A percentile compares a stretch with the other conserved stretches of the same genome.
phyloP scores from a whole-genome alignment of 2,329 filamentous ascomycete genomes.

The Colletotrichum eleusines region DNA sequence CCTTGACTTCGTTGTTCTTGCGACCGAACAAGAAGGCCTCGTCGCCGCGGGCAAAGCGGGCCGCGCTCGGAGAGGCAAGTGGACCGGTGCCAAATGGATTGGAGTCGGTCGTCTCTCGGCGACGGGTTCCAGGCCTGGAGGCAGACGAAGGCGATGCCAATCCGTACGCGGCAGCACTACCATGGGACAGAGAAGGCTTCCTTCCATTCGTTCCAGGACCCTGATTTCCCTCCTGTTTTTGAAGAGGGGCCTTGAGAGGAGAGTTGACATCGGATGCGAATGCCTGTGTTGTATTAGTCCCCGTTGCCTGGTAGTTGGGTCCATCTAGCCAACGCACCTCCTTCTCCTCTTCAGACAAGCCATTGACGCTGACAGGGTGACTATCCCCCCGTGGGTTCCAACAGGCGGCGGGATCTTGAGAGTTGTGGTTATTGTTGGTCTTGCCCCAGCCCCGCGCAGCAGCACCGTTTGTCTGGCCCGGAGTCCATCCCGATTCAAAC shows the following conservation, averaged over 20 bases:
- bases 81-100: slow-evolving; percentile 69
- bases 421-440: slow-evolving; percentile 76
- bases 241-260: slow-evolving; percentile 85
- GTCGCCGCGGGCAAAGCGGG: slow-evolving; percentile 74
- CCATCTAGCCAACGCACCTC: slow-evolving; percentile 58
- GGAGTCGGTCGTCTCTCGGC: slow-evolving; percentile 82
- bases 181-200: slow-evolving; percentile 86
- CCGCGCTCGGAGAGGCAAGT: slow-evolving; percentile 71
- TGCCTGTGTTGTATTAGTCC: slow-evolving; percentile 63
- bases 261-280: slow-evolving; percentile 94
- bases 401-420: slow-evolving; percentile 88
- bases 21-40: slow-evolving; percentile 68
- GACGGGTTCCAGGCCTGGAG: slow-evolving; percentile 79
- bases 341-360: slow-evolving; percentile 74
- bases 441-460: slow-evolving; percentile 80
- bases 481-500: slow-evolving; percentile 84
- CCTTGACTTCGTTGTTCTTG: slow-evolving; percentile 66
- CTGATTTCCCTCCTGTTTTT: slow-evolving; percentile 75
- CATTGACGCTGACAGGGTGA: slow-evolving; percentile 78
- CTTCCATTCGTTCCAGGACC: slow-evolving; percentile 73
- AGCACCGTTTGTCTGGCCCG: slow-evolving; percentile 75
- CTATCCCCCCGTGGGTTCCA: slow-evolving; percentile 83
- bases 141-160: slow-evolving; percentile 79
- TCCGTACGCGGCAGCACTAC: slow-evolving; percentile 72
- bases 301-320: not conserved